Conservation (phyloP, 2,329 filamentous ascomycete species). For the Fusarium xyrophilum region DNA sequence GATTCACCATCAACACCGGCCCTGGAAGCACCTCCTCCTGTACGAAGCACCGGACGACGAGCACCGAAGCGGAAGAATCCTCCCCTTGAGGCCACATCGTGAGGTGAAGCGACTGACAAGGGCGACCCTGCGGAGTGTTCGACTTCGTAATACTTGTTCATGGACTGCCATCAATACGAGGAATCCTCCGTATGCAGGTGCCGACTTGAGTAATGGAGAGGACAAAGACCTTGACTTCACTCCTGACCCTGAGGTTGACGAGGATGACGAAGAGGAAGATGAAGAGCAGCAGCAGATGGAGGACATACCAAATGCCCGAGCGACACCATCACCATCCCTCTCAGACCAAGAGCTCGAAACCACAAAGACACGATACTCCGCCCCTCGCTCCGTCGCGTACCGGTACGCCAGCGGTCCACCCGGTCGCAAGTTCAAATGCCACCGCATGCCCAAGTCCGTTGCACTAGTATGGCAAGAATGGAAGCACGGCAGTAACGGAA, state of each 20-base stretch:
- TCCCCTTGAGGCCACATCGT: not conserved
- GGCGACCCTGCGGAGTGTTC: not conserved
- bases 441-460: conserved; percentile 37
- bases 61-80: conserved; percentile 10
- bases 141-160: not conserved
- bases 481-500: conserved; percentile 33
- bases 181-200: not conserved
- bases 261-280: not conserved
- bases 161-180: conserved; percentile 9
- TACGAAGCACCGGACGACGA: conserved; percentile 26
- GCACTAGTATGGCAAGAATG: conserved; percentile 36
- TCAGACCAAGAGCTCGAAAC: not conserved
- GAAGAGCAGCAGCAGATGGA: not conserved
- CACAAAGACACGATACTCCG: conserved; percentile 28
- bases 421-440: conserved; percentile 29
- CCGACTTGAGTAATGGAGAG: not conserved
- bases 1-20: conserved; percentile 17
- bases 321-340: not conserved
- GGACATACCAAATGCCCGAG: not conserved
- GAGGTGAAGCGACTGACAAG: not conserved
- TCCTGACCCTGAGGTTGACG: not conserved
- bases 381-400: conserved; percentile 20
- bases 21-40: conserved; percentile 1
- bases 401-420: conserved; percentile 32
- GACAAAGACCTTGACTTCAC: not conserved